Evolutionary conservation across 208 protist species (phyloP), one percentile per base, ranked within the genome.

Genomic region (Trypanosoma brucei): DNA sequence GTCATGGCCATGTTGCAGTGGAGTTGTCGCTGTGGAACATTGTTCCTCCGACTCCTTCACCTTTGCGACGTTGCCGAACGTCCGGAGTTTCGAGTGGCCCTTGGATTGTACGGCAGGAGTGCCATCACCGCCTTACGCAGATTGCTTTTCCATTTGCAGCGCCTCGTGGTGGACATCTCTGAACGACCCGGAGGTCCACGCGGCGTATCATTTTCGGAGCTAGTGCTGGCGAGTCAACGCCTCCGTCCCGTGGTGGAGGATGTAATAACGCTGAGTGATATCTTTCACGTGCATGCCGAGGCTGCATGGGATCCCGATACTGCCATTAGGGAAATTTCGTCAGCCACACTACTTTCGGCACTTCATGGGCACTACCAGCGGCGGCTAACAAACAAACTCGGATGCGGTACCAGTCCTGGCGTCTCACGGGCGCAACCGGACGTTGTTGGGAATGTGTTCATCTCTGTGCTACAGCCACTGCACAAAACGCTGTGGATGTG

Each of bases 31-130:
- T 75, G 65, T 42, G 88, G 88, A 3, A 94, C 88, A 61, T 66
- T 91, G 22, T 76, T 91, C 30, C 65, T 84, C 46, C 79, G 84
- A 5, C 69, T 94, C 30, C 55, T 70, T 5, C 67, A 72, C 4
- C 76, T 94, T 7, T 88, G 81, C 67, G 70, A 61, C 0, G 65
- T 83, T 11, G 70, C 84, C 0, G 70, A 75, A 33, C 58, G 62
- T 42, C 60, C 68, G 37, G 55, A 70, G n/a, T 56, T 72, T 60
- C 78, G 72, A 1, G 73, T 67, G 7, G 66, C 63, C 33, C 73
- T 94, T n/a, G 88, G 88, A 34, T 79, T 74, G 61, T 94, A 94
- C 68, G 88, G 88, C 6, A 72, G 68, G 59, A 77, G 81, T 61
- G 82, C 84, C 5, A 74, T 91, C 42, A 79, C 76, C 33, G 78